Conservation (phyloP, 2,329 filamentous ascomycete species). For the Stagonosporopsis rhizophila region DNA sequence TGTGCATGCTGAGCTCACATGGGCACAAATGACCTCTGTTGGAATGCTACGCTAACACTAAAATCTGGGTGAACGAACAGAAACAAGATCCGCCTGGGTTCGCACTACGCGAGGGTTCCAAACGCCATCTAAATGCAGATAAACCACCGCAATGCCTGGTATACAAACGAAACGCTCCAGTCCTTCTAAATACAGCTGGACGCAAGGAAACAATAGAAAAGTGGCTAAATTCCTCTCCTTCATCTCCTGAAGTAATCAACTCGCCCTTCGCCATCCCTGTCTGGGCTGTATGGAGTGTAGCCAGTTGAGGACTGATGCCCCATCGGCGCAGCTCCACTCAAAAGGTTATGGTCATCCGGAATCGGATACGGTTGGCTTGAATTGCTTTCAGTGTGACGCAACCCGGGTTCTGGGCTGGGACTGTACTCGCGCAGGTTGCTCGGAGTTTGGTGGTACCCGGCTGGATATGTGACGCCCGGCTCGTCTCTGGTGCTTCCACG, state of each 20-base stretch:
- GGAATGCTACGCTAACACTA: neutral
- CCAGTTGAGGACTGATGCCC: slow-evolving; percentile 26
- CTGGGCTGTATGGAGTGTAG: slow-evolving; percentile 42
- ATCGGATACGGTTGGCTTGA: slow-evolving; percentile 33
- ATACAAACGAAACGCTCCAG: neutral
- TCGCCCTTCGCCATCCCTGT: slow-evolving; percentile 27
- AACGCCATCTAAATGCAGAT: slow-evolving; percentile 9
- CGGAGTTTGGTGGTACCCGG: slow-evolving; percentile 57
- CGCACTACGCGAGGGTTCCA: neutral
- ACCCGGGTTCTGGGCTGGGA: slow-evolving; percentile 42
- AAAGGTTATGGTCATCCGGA: slow-evolving; percentile 34
- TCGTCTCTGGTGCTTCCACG: slow-evolving; percentile 41
- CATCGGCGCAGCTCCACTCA: slow-evolving; percentile 46
- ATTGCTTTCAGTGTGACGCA: slow-evolving; percentile 34
- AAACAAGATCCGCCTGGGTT: neutral
- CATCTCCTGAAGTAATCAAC: slow-evolving; percentile 34
- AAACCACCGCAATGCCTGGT: neutral
- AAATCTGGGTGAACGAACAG: neutral
- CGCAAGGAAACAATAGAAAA: neutral
- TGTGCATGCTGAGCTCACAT: neutral
- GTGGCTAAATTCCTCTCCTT: too few relatives aligned
- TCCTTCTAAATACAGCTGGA: neutral
- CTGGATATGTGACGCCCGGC: slow-evolving; percentile 53
- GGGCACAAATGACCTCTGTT: neutral
- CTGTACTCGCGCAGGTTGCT: slow-evolving; percentile 52